Evolutionary conservation across 2,329 filamentous ascomycete species (phyloP), one percentile per base, ranked within the genome.

Genomic region (Emergomyces pasteurianus): DNA sequence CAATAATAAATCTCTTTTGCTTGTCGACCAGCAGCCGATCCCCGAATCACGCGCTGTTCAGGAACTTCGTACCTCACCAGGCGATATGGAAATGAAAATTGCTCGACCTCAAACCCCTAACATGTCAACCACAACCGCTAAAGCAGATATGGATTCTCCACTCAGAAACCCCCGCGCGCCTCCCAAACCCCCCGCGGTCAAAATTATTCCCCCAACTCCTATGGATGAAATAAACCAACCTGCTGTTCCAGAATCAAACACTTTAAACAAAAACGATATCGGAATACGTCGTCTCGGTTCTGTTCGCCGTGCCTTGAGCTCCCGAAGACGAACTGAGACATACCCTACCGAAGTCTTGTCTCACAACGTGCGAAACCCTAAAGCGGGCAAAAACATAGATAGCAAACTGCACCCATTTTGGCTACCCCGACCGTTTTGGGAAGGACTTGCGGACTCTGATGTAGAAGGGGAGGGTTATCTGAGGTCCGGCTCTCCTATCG

Each of bases 381-480:
- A 74, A 65, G 71, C 74, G 2, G 75, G 73, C 42, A 72, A 75
- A 58, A 72, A 77, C 26, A 72, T 76, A 54, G 77, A 83, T 59
- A 75, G 75, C 50, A 77, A 77, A 47, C 70, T 84, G 6, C 80
- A 85, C 64, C 83, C 84, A 1, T 83, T 86, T 68, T 86, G 84
- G 84, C 78, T 80, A 26, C 84, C 84, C 1, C 79, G 80, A 43
- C 79, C 79, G n/a, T 85, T 86, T 70, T 86, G 83, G 83, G 82
- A 85, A 46, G 81, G 81, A 46, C 71, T 82, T 31, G 72, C 76
- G 18, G 74, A 74, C 55, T 71, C 73, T 12, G 76, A 78, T 46
- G 74, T 68, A 28, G 73, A 77, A 9, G 70, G 70, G 5, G 71
- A 73, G 21, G 71, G 70, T 21, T 63, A 65, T 21, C 63, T 64